Evolutionary conservation across 805 yeast genomes (phyloP).

Genomic region (Spathaspora boniae): DNA sequence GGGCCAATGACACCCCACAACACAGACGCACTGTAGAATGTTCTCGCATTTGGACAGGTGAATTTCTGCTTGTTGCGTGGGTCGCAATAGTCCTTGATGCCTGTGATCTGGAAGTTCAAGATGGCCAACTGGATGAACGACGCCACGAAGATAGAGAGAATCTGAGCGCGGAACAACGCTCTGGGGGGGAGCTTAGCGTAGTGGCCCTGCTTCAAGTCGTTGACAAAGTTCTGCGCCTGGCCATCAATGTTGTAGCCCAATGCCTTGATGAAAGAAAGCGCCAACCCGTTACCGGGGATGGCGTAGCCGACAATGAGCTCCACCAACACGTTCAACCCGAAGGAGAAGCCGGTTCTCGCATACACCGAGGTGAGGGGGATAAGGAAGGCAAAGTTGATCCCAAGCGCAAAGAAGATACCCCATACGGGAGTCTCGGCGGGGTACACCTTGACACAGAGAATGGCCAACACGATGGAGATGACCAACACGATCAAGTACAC

Average conservation of each 20-base stretch:
- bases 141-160: constrained; percentile 18
- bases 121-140: constrained; percentile 22
- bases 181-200: constrained; percentile 41
- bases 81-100: constrained; percentile 18
- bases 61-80: constrained; percentile 21
- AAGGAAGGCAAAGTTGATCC: constrained; percentile 47
- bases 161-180: constrained; percentile 33
- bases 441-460: constrained; percentile 26
- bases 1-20: constrained; percentile 56
- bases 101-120: constrained; percentile 18
- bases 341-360: constrained; percentile 45
- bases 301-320: constrained; percentile 45
- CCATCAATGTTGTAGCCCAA: constrained; percentile 27
- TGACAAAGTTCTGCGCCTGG: constrained; percentile 28
- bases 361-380: constrained; percentile 49
- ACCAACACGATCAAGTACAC: constrained; percentile 21
- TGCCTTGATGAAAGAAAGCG: constrained; percentile 20
- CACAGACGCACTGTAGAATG: constrained; percentile 45
- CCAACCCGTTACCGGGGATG: constrained; percentile 22
- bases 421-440: constrained; percentile 55
- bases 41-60: constrained; percentile 23
- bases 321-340: constrained; percentile 51
- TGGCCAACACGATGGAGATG: constrained; percentile 27
- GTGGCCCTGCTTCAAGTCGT: constrained; percentile 32
- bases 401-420: constrained; percentile 53